Percentiles rank a stretch among this genome's conserved stretches.
These are phyloP conservation scores for Zelonia costaricensis DNA, from an alignment of 208 protist genomes.

Conservation along the genomic window DNA sequence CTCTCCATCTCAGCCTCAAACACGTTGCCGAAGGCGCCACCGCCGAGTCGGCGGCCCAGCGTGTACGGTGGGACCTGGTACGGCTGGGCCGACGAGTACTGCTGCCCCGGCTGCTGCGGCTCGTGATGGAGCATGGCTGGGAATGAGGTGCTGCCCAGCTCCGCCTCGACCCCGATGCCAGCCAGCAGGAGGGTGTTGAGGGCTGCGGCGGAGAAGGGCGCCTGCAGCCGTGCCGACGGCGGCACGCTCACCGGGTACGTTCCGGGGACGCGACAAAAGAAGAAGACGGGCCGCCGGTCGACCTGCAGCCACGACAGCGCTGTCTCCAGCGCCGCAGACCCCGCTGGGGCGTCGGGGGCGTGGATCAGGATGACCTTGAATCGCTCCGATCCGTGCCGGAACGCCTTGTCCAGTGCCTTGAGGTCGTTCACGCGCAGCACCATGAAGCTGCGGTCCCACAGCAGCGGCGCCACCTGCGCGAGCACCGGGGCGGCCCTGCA, in stretches of 20 bases:
- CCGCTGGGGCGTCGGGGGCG: constrained; percentile 42
- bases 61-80: constrained; percentile 67
- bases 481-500: constrained; percentile 28
- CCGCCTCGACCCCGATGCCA: constrained; percentile 52
- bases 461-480: constrained; percentile 26
- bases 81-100: constrained; percentile 18
- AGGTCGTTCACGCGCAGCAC: constrained; percentile 38
- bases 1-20: constrained; percentile 84
- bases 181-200: constrained; percentile 47
- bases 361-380: constrained; percentile 74
- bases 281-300: constrained; percentile 57
- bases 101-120: constrained; percentile 13
- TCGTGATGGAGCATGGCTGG: constrained; percentile 8
- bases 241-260: constrained; percentile 37
- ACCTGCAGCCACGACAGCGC: constrained; percentile 51
- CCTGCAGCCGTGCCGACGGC: constrained; percentile 24
- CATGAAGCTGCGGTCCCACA: constrained; percentile 70
- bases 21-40: constrained; percentile 80
- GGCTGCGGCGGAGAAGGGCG: constrained; percentile 45
- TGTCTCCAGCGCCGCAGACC: constrained; percentile 25
- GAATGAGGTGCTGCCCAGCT: constrained; percentile 29
- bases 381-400: constrained; percentile 46
- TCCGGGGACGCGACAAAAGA: constrained; percentile 34
- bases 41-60: constrained; percentile 73
- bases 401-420: constrained; percentile 39